Base-by-base conservation (phyloP, 371 early-diverging fungal genomes). In the Gilbertella persicaria region DNA sequence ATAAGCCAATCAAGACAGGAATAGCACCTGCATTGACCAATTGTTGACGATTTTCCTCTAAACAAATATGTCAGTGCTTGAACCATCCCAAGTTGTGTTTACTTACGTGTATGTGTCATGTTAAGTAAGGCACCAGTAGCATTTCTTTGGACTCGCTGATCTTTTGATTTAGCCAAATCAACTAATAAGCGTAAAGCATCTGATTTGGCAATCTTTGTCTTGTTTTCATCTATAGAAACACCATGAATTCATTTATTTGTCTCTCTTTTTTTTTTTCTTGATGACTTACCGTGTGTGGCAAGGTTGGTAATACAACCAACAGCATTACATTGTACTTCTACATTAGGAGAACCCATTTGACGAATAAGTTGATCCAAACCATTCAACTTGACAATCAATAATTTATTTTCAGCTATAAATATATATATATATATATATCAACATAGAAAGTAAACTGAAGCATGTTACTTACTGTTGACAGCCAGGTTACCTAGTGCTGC, bases 251-350 rank as follows among this genome's bases (percentile, higher is more conserved):
- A 28, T 28, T 28, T 28, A 5, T 28, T 28, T 28, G 4, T 28
- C 9, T 28, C 28, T 28, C 28, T 28, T 9, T 28, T 9, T 28
- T 9, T 28, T 9, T 28, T n/a, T 33, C 5, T 45, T 33, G 26
- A 4, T 9, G n/a, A 37, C 62, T 54, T 80, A 88, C 89, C 89
- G 69, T 87, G 86, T 9, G 94, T 93, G 4, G 94, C 94, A 49
- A 96, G 80, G 58, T 96, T 96, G 1, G 96, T 96, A 53, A 96
- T 93, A 78, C 95, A 95, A 5, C 96, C 96, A 20, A 94, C 95
- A n/a, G 95, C 93, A 69, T 96, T 96, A 62, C 93, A 92, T 66
- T 94, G 93, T 7, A 95, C 93, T 62, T 95, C 96, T 20, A 89
- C 86, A 61, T 92, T 92, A 6, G 87, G 85, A 16, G 89, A 88